Conservation (phyloP, 2,329 filamentous ascomycete species). For the Blastomyces parvus region DNA sequence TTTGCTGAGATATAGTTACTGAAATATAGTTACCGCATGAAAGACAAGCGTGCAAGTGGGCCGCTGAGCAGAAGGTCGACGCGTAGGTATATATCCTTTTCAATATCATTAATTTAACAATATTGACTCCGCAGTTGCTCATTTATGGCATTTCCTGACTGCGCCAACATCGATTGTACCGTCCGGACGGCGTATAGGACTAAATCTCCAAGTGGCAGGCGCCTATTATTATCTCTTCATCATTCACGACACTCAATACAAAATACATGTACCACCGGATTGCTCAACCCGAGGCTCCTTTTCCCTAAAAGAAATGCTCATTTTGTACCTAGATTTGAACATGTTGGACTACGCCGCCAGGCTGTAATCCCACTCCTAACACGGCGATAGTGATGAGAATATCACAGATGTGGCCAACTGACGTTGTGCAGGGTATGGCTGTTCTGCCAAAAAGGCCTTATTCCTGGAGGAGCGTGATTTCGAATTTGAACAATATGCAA, state of each 20-base stretch:
- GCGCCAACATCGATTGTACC: too few relatives aligned
- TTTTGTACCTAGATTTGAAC: not conserved
- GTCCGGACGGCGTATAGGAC: too few relatives aligned
- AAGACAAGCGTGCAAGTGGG: too few relatives aligned
- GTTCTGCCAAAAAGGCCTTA: not conserved
- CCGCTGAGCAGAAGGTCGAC: too few relatives aligned
- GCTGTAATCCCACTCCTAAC: not conserved
- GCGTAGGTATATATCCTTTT: too few relatives aligned
- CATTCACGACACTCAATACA: not conserved
- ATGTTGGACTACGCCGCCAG: not conserved
- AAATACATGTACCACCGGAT: not conserved
- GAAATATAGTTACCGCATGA: too few relatives aligned
- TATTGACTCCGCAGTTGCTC: too few relatives aligned
- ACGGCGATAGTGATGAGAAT: not conserved
- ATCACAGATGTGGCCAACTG: too few relatives aligned
- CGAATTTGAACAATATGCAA: not conserved
- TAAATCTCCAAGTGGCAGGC: not conserved
- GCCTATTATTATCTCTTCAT: not conserved
- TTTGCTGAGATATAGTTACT: too few relatives aligned
- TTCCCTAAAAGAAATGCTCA: not conserved
- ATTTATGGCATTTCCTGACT: too few relatives aligned
- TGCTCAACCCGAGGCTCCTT: not conserved
- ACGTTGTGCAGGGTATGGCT: not conserved
- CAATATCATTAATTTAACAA: too few relatives aligned
- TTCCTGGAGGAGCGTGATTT: not conserved